Evolutionary conservation across 2,329 filamentous ascomycete species (phyloP).

Genomic region (Lasiodiplodia hormozganensis): DNA sequence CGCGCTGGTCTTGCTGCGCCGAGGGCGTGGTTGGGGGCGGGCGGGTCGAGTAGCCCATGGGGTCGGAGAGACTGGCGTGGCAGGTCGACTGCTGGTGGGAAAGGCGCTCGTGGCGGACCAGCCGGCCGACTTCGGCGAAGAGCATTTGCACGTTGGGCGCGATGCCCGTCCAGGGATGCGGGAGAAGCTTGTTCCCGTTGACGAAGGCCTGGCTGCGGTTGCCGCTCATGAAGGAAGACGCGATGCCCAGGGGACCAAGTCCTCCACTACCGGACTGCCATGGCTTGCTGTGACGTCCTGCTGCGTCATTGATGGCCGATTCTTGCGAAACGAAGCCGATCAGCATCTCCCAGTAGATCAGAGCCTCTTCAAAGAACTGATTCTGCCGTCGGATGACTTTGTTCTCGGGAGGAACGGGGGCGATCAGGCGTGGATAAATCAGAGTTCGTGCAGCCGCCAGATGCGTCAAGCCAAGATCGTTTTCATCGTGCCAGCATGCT

Average conservation of each 20-base stretch:
- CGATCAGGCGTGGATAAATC: constrained; percentile 53
- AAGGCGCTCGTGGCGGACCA: constrained; percentile 48
- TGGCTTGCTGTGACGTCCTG: constrained; percentile 13
- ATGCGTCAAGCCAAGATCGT: constrained; percentile 61
- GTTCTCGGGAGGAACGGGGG: constrained; percentile 38
- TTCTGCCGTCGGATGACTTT: constrained; percentile 44
- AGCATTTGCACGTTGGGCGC: constrained; percentile 53
- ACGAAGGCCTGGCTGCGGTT: constrained; percentile 34
- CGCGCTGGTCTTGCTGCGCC: constrained; percentile 38
- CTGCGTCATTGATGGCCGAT: constrained; percentile 13
- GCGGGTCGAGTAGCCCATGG: constrained; percentile 2
- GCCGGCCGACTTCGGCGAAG: constrained; percentile 54
- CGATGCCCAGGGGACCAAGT: constrained; percentile 22
- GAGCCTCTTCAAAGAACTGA: constrained; percentile 62
- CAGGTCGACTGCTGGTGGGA: constrained; percentile 3
- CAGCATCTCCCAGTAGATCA: constrained; percentile 67
- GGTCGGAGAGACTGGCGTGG: not conserved
- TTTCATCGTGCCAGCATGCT: constrained; percentile 66
- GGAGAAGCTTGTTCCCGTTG: constrained; percentile 47
- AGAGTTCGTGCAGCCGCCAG: constrained; percentile 56
- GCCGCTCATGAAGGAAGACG: constrained; percentile 20
- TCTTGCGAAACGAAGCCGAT: constrained; percentile 61
- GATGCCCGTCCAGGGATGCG: constrained; percentile 59
- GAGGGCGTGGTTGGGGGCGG: not conserved
- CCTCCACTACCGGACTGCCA: constrained; percentile 14